These are phyloP conservation scores for Zygoascus sp. DNA, from an alignment of 1,139 yeast species.

Conservation along the genomic window DNA sequence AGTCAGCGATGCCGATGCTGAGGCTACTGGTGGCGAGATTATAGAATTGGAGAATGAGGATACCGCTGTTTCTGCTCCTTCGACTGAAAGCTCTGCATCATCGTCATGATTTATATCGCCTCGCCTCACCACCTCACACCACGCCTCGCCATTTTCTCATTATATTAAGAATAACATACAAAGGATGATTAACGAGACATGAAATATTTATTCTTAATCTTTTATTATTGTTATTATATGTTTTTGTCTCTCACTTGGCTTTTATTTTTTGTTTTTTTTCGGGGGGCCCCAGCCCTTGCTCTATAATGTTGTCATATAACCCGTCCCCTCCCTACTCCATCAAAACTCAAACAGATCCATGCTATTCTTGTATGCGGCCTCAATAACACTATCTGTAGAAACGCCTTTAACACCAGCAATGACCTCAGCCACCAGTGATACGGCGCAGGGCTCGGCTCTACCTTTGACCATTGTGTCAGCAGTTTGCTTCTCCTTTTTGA, in stretches of 20 bases:
- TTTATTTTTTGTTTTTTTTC: slow-evolving; percentile 1
- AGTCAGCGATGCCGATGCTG: slow-evolving; percentile 2
- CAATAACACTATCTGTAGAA: slow-evolving; percentile 51
- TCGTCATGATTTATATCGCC: slow-evolving; percentile 7
- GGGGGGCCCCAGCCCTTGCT: background rate
- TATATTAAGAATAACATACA: background rate
- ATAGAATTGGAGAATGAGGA: background rate
- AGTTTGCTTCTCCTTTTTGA: slow-evolving; percentile 58
- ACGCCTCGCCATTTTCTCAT: too few species aligned
- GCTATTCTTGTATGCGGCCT: slow-evolving; percentile 61
- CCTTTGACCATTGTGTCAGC: slow-evolving; percentile 60
- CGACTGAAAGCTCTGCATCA: slow-evolving; percentile 4
- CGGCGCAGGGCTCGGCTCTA: slow-evolving; percentile 86
- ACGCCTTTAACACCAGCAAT: slow-evolving; percentile 55
- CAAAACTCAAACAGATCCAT: slow-evolving; percentile 48
- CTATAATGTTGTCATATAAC: background rate
- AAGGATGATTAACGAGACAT: slow-evolving; percentile 11
- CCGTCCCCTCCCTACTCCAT: too few species aligned
- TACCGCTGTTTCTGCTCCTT: background rate
- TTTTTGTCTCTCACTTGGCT: background rate
- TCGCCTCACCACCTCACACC: too few species aligned
- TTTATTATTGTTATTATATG: slow-evolving; percentile 7
- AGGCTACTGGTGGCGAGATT: background rate
- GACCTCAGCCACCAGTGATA: slow-evolving; percentile 77
- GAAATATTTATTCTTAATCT: slow-evolving; percentile 12